Conservation (phyloP, 1,284 basidiomycete genomes). For the Neonothopanus nambi region DNA sequence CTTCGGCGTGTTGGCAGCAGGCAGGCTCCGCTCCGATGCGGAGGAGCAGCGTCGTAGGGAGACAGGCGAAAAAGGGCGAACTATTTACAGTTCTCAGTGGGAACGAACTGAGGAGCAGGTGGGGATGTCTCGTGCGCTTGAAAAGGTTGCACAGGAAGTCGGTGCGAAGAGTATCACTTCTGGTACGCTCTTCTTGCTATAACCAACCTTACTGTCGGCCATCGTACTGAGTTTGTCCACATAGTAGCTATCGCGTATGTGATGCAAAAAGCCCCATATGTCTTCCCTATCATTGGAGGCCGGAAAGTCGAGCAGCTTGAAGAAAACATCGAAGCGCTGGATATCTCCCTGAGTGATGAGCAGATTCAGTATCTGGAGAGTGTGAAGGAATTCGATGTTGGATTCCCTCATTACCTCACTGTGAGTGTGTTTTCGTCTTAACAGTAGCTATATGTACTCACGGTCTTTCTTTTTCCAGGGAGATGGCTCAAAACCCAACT, state of each 20-base stretch:
- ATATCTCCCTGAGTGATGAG: not conserved
- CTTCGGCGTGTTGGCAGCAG: slow-evolving; percentile 42
- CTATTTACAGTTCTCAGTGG: slow-evolving; percentile 23
- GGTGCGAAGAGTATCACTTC: not conserved
- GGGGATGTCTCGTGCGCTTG: slow-evolving; percentile 33
- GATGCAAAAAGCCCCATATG: slow-evolving; percentile 5
- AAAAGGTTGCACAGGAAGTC: slow-evolving; percentile 29
- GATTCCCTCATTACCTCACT: not conserved
- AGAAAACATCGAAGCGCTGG: slow-evolving; percentile 2
- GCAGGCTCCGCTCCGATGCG: slow-evolving; percentile 36
- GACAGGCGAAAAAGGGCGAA: slow-evolving; percentile 35
- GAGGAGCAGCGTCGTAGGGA: slow-evolving; percentile 34
- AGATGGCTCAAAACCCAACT: slow-evolving; percentile 2
- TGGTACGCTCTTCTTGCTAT: slow-evolving; percentile 13
- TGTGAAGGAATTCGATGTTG: not conserved
- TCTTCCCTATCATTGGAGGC: slow-evolving; percentile 6
- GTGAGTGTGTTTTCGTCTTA: not conserved
- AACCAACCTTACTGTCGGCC: not conserved
- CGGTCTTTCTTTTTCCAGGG: not conserved
- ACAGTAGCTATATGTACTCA: not conserved
- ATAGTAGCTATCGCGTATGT: slow-evolving; percentile 3
- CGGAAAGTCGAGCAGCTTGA: not conserved
- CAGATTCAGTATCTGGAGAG: slow-evolving; percentile 3
- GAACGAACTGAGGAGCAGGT: slow-evolving; percentile 32
- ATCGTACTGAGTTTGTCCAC: not conserved